Evolutionary conservation across 1,139 yeast genomes (phyloP), one percentile per base, ranked within the genome.

Genomic region (Yamadazyma dendronema): DNA sequence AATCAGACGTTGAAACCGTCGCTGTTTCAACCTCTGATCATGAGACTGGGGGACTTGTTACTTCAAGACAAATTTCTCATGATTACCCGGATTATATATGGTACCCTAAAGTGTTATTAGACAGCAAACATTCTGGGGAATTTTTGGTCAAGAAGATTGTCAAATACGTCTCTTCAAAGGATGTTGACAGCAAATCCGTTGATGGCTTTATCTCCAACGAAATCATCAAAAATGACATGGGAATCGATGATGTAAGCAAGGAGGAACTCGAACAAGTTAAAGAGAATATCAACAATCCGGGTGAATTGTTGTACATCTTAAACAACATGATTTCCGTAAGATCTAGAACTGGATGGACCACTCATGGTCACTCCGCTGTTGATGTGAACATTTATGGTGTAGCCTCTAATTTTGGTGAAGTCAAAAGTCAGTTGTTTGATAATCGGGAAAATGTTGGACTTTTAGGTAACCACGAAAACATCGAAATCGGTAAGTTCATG

Each of bases 321-420:
- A 80, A 82, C 50, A 67, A 78, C 39, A 72, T 86, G 74, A 75
- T 85, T 6, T 79, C 89, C 2, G 50, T 61, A 10, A 74, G 94
- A 43, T 85, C 95, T 0, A 81, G 81, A 54, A 77, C 86, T 24
- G 94, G 95, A 5, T 88, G 95, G 95, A 71, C 92, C 7, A 86
- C 96, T 0, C 89, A 83, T 49, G 95, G 95, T 17, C 96, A 88
- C 56, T 79, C 92, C 15, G 95, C 94, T 0, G 95, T 87, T 11
- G 96, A 88, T 58, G 95, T 88, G 24, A 86, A 86, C 52, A 81
- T 87, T 35, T 88, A 86, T 56, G 44, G 39, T 4, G 92, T 81
- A 0, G 74, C 79, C 51, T 72, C 88, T 14, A 81, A 81, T 49
- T 73, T 72, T 32, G 67, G 67, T 19, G 47, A 57, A 2, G 65